Base-by-base conservation (phyloP, 257 asterid species). In the Nicotiana obtusifolia region DNA sequence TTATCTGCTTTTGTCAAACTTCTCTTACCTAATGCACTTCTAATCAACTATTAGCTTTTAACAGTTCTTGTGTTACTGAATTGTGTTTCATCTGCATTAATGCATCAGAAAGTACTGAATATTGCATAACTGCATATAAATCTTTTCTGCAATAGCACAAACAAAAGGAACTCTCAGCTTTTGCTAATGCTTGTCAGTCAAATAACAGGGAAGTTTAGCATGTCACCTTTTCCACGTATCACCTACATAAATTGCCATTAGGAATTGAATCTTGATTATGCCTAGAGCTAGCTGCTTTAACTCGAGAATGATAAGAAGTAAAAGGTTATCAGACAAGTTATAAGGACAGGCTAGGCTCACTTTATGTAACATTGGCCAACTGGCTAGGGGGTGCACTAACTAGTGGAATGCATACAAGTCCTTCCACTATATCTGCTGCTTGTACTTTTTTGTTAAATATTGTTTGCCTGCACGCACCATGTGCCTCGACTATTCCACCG, bases 331-430 rank as follows among this genome's bases (percentile, higher is more conserved):
- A 71, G 78, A 47, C 24, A 47, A 22, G 14, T 47, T 20, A 47
- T 73, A 22, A 47, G 20, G 60, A 47, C 78, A 44, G 7, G 37
- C 60, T 13, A 44, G 20, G 20, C 13, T 69, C 56, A 71, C 37
- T 44, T 22, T 71, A 14, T 71, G 78, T 44, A 41, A 71, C 37
- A 35, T 71, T 71, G 11, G 13, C 60, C 78, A 71, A 71, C 6
- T 22, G 11, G 57, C 26, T 19, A 35, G 28, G 17, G 76, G 76
- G 54, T 68, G 31, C 60, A 71, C 22, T 41, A 71, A n/a, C 78
- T 44, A 73, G 79, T 73, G 79, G 79, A 47, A 47, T 73, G 79
- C 56, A 47, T 73, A 47, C 61, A 44, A 73, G 61, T 47, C 79
- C 37, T 73, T 47, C 79, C 79, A 73, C 60, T 24, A 16, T 73